Evolutionary conservation across 1,284 basidiomycete genomes (phyloP).

Genomic region (Anthracocystis walkeri): DNA sequence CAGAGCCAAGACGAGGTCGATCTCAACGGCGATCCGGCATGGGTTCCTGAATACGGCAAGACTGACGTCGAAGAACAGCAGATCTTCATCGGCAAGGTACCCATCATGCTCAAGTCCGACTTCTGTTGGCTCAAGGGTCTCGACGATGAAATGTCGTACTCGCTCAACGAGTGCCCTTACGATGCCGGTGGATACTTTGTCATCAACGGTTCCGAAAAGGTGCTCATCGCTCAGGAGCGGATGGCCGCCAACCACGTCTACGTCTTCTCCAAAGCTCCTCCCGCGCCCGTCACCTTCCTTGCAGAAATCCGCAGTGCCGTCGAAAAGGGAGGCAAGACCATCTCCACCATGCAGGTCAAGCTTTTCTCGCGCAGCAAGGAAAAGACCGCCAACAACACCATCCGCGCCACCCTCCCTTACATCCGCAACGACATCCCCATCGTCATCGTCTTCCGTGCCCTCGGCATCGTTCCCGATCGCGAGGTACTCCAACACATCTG

Average conservation of each 20-base stretch:
- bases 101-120: slow-evolving; percentile 95
- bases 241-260: slow-evolving; percentile 99
- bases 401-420: slow-evolving; percentile 97
- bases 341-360: slow-evolving; percentile 97
- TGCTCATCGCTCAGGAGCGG: slow-evolving; percentile 97
- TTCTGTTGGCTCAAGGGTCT: slow-evolving; percentile 91
- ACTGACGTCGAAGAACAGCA: slow-evolving; percentile 79
- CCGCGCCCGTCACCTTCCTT: slow-evolving; percentile 93
- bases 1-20: slow-evolving; percentile 82
- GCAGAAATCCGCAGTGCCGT: slow-evolving; percentile 98
- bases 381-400: slow-evolving; percentile 85
- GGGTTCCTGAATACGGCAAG: slow-evolving; percentile 76
- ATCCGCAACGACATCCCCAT: slow-evolving; percentile 98
- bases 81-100: slow-evolving; percentile 97
- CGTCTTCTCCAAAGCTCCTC: slow-evolving; percentile 97
- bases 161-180: slow-evolving; percentile 96
- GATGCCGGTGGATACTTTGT: slow-evolving; percentile 97
- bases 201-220: slow-evolving; percentile 99
- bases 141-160: slow-evolving; percentile 83
- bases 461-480: slow-evolving; percentile 96
- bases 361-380: slow-evolving; percentile 91
- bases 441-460: slow-evolving; percentile 97
- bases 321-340: slow-evolving; percentile 98
- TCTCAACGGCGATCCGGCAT: slow-evolving; percentile 78
- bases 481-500: slow-evolving; percentile 99